phyloP scores from a whole-genome alignment of 257 asterid genomes.

The Solanum arcanum region DNA sequence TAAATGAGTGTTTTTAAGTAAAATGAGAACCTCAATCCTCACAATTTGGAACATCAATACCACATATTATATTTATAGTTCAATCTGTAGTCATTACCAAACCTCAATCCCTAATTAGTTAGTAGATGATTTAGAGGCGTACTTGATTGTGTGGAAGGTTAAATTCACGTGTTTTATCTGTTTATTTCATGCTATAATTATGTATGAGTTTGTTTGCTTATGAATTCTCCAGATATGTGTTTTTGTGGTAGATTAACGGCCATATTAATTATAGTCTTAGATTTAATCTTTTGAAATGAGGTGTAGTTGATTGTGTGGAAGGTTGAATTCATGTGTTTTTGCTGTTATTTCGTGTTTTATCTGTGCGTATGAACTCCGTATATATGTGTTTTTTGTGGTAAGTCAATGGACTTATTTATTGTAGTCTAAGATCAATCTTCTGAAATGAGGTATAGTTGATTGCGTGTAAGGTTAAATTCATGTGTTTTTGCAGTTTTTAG shows the following conservation, averaged over 20 bases:
- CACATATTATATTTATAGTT: background rate
- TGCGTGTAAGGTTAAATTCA: background rate
- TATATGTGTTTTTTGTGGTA: background rate
- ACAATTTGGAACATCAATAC: background rate
- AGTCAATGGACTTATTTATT: background rate
- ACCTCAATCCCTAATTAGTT: background rate
- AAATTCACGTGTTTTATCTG: background rate
- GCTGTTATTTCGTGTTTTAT: background rate
- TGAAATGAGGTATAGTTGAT: background rate
- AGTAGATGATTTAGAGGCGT: background rate
- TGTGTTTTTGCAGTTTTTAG: background rate
- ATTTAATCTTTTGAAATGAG: background rate
- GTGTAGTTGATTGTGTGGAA: background rate
- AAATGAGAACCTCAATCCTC: background rate
- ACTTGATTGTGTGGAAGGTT: background rate
- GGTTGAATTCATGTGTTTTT: background rate
- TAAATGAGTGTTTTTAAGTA: background rate
- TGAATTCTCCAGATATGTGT: background rate
- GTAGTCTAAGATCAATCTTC: background rate
- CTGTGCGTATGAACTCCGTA: background rate
- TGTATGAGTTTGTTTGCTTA: background rate
- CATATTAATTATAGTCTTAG: background rate
- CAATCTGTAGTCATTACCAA: background rate
- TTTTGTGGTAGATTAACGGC: background rate
- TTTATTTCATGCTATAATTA: background rate